These are phyloP conservation scores for Hyparrhenia diplandra DNA, from an alignment of 176 grass and related monocot genomes.

Conservation along the genomic window DNA sequence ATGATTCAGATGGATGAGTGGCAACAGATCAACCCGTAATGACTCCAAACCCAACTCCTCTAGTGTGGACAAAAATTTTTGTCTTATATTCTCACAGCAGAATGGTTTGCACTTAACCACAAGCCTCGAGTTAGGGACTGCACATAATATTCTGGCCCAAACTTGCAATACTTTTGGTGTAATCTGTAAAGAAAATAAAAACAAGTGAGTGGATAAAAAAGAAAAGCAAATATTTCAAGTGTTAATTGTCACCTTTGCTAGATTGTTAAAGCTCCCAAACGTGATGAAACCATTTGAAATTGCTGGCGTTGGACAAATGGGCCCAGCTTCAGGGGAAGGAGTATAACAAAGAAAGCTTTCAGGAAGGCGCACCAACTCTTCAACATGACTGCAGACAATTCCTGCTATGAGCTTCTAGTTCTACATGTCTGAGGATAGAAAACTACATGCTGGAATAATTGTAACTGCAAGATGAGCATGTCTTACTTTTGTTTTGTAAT, in stretches of 20 bases:
- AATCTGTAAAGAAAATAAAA: conserved; percentile 55
- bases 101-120: conserved; percentile 98
- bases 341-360: conserved; percentile 96
- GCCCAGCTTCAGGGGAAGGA: conserved; percentile 97
- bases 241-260: conserved; percentile 75
- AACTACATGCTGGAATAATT: neutral
- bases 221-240: conserved; percentile 10
- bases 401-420: conserved; percentile 24
- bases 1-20: conserved; percentile 96
- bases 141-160: conserved; percentile 90
- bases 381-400: conserved; percentile 67
- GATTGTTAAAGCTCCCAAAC: conserved; percentile 98
- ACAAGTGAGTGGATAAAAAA: conserved; percentile 3
- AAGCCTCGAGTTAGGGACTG: conserved; percentile 86
- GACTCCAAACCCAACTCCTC: conserved; percentile 85
- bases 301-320: conserved; percentile 74
- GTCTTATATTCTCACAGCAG: conserved; percentile 86
- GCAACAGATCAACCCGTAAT: conserved; percentile 83
- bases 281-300: conserved; percentile 93
- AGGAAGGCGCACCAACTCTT: conserved; percentile 87
- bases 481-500: conserved; percentile 76
- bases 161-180: conserved; percentile 92
- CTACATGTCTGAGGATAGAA: conserved; percentile 13
- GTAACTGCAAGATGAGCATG: neutral
- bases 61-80: conserved; percentile 80